A percentile compares a stretch with the other conserved stretches of the same genome.
phyloP scores from a whole-genome alignment of 31 red algal species.

The Endocladia muricata region DNA sequence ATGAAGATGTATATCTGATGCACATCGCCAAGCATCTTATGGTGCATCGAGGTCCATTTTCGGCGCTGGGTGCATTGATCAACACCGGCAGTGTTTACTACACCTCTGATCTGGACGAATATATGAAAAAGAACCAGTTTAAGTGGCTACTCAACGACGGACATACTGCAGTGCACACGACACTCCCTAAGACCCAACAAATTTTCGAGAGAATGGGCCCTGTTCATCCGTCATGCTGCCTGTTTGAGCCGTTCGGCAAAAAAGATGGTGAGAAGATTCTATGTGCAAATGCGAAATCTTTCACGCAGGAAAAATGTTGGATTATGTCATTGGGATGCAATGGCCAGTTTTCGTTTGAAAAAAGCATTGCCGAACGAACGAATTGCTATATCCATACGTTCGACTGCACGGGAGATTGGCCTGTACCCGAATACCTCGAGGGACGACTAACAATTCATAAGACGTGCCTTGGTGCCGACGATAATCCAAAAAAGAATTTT shows the following conservation, averaged over 20 bases:
- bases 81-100: too few relatives aligned
- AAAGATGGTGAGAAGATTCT: constrained; percentile 25
- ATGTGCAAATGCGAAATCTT: constrained; percentile 9
- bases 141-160: too few relatives aligned
- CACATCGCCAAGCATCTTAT: too few relatives aligned
- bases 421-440: background rate
- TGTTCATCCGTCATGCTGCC: background rate
- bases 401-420: constrained; percentile 30
- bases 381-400: constrained; percentile 2
- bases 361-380: background rate
- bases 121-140: too few relatives aligned
- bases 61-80: too few relatives aligned
- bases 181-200: too few relatives aligned
- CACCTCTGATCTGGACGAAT: too few relatives aligned
- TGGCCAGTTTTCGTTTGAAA: constrained; percentile 10
- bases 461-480: background rate
- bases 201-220: constrained; percentile 26
- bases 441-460: constrained; percentile 19
- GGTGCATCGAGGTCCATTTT: too few relatives aligned
- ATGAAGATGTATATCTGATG: too few relatives aligned
- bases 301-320: background rate
- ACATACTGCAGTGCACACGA: too few relatives aligned
- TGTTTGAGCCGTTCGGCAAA: constrained; percentile 1
- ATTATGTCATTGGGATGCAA: constrained; percentile 19
- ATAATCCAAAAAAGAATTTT: constrained; percentile 6